Conservation (phyloP, 352 stramenopile genomes). For the Phytophthora litchii region DNA sequence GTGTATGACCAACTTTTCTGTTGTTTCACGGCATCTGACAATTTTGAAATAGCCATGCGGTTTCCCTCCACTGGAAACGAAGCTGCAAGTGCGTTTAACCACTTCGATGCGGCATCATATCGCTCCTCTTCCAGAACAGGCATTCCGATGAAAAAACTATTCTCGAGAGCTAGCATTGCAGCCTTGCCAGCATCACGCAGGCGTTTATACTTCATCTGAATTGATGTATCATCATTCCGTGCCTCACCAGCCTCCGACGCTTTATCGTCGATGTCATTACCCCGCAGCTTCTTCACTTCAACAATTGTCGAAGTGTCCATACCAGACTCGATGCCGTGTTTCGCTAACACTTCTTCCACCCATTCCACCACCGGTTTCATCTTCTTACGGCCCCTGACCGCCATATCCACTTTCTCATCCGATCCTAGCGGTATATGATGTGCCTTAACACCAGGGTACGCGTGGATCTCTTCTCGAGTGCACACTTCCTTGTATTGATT, state of each 20-base stretch:
- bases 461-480: constrained; percentile 54
- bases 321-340: constrained; percentile 48
- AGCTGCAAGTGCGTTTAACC: constrained; percentile 50
- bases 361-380: constrained; percentile 57
- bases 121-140: constrained; percentile 52
- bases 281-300: constrained; percentile 45
- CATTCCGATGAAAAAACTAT: constrained; percentile 66
- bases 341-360: constrained; percentile 52
- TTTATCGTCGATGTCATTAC: constrained; percentile 44
- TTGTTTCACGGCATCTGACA: constrained; percentile 39
- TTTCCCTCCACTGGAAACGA: constrained; percentile 72
- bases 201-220: constrained; percentile 61
- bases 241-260: constrained; percentile 27
- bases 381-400: constrained; percentile 35
- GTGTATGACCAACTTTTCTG: constrained; percentile 43
- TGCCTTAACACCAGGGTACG: constrained; percentile 62
- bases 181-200: constrained; percentile 62
- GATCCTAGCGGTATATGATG: constrained; percentile 59
- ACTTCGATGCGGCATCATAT: constrained; percentile 59
- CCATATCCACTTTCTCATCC: constrained; percentile 28
- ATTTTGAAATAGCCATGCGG: constrained; percentile 44
- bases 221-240: constrained; percentile 23
- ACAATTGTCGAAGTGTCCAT: constrained; percentile 34
- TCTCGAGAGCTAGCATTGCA: constrained; percentile 63
- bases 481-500: constrained; percentile 53